phyloP scores from a whole-genome alignment of 257 asterid genomes.

The Ligustrum vulgare region DNA sequence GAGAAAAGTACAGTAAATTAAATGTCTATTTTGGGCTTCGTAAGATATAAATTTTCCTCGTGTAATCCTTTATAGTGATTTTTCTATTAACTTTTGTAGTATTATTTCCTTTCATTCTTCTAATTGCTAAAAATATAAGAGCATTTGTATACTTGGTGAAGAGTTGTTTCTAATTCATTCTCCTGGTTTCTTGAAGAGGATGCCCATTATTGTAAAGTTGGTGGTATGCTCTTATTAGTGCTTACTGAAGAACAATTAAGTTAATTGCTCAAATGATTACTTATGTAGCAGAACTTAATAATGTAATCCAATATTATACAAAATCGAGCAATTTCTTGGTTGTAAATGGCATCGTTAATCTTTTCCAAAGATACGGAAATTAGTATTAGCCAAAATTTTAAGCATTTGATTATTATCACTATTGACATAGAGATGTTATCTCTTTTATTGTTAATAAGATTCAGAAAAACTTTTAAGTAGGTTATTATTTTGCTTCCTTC shows the following conservation, averaged over 20 bases:
- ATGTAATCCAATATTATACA: background rate
- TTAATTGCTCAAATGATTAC: background rate
- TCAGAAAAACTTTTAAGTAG: background rate
- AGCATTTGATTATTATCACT: background rate
- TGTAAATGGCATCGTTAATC: background rate
- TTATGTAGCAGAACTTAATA: background rate
- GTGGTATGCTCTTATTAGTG: background rate
- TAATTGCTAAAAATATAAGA: background rate
- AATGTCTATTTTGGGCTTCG: background rate
- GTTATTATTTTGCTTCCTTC: conserved; percentile 9
- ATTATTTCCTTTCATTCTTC: background rate
- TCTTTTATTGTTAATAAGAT: background rate
- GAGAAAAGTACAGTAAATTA: background rate
- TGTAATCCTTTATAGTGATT: background rate
- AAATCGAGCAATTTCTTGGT: background rate
- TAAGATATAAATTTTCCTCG: background rate
- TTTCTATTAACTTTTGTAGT: background rate
- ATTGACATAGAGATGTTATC: background rate
- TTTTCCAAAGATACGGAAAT: background rate
- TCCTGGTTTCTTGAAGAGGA: conserved; percentile 10
- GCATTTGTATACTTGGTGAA: background rate
- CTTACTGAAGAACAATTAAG: background rate
- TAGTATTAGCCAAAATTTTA: background rate
- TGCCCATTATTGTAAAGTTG: conserved; percentile 5
- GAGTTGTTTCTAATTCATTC: background rate